These are phyloP conservation scores for Hanseniaspora nectarophila DNA, from an alignment of 805 yeast species.

Conservation along the genomic window DNA sequence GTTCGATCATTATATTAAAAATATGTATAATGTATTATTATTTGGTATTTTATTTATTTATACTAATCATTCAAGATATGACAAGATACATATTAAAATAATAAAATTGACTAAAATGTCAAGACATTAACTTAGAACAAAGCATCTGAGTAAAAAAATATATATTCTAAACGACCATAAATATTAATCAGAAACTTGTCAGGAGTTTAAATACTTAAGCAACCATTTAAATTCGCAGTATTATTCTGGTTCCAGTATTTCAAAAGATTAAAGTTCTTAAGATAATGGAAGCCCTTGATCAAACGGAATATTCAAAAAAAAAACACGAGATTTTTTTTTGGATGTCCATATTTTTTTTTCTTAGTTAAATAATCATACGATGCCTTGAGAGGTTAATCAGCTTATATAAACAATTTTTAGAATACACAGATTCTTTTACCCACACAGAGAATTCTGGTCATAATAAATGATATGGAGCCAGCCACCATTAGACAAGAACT, in stretches of 20 bases:
- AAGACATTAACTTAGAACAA: not conserved
- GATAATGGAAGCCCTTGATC: no score
- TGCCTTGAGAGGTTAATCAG: no score
- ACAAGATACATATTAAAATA: no score
- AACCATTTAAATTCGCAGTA: not conserved
- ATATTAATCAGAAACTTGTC: not conserved
- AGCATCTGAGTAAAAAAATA: no score
- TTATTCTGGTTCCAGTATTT: not conserved
- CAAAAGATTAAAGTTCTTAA: no score
- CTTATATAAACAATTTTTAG: conserved; percentile 15
- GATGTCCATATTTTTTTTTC: not conserved
- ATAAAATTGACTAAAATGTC: not conserved
- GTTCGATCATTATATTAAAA: not conserved
- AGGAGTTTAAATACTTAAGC: not conserved
- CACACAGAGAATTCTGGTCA: conserved; percentile 34
- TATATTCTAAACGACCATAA: not conserved
- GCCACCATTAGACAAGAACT: conserved; percentile 32
- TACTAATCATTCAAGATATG: no score
- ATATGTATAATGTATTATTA: no score
- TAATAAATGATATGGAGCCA: conserved; percentile 31
- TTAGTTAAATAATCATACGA: conserved; percentile 1
- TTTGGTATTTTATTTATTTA: no score
- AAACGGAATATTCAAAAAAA: no score
- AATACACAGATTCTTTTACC: conserved; percentile 33
- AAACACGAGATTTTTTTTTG: no score